Evolutionary conservation across 2,329 filamentous ascomycete species (phyloP), one percentile per base, ranked within the genome.

Genomic region (Nemania diffusa): DNA sequence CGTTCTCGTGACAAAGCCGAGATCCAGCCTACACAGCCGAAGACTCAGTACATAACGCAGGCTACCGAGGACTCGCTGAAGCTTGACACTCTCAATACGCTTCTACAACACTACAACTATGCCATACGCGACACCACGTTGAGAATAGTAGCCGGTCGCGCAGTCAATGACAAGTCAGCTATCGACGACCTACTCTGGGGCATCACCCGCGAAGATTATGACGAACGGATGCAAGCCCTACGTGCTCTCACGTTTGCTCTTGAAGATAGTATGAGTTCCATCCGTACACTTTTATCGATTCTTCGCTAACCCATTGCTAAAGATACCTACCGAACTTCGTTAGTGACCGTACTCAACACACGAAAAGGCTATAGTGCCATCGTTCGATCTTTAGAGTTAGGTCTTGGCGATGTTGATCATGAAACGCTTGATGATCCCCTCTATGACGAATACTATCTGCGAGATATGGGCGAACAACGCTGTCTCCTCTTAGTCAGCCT

Each of bases 31-130:
- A 76, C 82, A 42, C 87, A 89, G 67, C 88, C 88, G 40, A 90
- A 91, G 76, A 87, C 91, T 57, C 87, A 90, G 72, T 92, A 92
- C 76, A 91, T 93, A 70, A 91, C 89, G 15, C 90, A 93, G 77
- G 88, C 91, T 26, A 92, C 90, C 1, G 91, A 94, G 74, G 91
- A 93, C 75, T 87, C 90, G 1, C 82, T 94, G 48, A 87, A 89
- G 65, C 75, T 89, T 11, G 83, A 85, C 48, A 94, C 92, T 0
- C 82, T 94, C 9, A 83, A 89, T 58, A 91, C 88, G 70, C 84
- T 94, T 3, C 81, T 92, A 13, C 83, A 86, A 58, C 91, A 91
- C 77, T 91, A 91, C 67, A 95, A 90, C 78, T 90, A 88, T 74
- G 87, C 91, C 22, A 91, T 94, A 69, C 85, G 90, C 71, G 90